Evolutionary conservation across 2,329 filamentous ascomycete species (phyloP).

Genomic region (Nakataea oryzae): DNA sequence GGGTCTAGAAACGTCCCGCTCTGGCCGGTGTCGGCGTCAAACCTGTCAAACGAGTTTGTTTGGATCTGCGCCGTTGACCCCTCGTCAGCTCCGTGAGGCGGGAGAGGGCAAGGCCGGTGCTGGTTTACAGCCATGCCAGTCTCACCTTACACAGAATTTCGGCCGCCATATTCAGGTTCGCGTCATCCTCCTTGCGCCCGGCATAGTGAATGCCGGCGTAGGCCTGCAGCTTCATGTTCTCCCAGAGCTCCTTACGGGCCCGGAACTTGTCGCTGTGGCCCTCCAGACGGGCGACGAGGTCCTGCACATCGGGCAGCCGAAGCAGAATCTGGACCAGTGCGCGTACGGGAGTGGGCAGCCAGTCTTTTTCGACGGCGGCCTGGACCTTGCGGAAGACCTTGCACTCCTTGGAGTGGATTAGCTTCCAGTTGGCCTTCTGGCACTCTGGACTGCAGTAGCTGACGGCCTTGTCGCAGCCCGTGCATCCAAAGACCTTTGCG

Average conservation of each 20-base stretch:
- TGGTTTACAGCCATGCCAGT: neutral
- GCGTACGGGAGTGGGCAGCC: conserved; percentile 43
- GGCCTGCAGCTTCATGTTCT: conserved; percentile 37
- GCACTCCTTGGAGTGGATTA: conserved; percentile 45
- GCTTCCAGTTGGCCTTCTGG: conserved; percentile 43
- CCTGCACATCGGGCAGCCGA: conserved; percentile 15
- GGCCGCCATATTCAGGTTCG: conserved; percentile 26
- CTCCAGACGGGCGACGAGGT: conserved; percentile 29
- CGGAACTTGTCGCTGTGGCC: conserved; percentile 32
- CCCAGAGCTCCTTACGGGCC: conserved; percentile 24
- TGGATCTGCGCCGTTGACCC: conserved; percentile 32
- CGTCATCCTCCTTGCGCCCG: conserved; percentile 23
- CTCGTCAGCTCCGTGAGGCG: neutral
- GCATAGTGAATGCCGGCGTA: conserved; percentile 38
- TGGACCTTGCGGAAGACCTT: conserved; percentile 27
- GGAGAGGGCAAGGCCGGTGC: no score
- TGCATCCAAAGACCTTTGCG: conserved; percentile 28
- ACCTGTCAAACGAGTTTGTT: conserved; percentile 50
- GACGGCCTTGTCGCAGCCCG: conserved; percentile 35
- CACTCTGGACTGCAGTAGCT: conserved; percentile 45
- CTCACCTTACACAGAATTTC: conserved; percentile 43
- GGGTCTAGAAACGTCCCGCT: conserved; percentile 47
- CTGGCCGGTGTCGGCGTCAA: conserved; percentile 39
- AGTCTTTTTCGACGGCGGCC: conserved; percentile 17
- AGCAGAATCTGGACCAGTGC: conserved; percentile 41